Conservation (phyloP, 2,329 filamentous ascomycete genomes). For the Endoconidiophora polonica region DNA sequence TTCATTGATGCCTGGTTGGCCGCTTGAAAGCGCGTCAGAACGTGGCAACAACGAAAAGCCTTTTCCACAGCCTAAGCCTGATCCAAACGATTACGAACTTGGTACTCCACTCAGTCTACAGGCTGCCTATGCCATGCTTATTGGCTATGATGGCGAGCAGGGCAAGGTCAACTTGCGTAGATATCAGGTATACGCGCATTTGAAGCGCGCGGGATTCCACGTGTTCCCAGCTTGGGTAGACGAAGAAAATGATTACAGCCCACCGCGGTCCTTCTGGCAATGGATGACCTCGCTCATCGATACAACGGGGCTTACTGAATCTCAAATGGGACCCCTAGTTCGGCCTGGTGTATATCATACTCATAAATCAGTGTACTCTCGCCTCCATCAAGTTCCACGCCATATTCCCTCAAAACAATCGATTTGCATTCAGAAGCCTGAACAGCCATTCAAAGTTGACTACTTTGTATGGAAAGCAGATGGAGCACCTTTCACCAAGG, state of each 20-base stretch:
- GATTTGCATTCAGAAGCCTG: constrained; percentile 15
- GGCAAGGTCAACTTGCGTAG: constrained; percentile 54
- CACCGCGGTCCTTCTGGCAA: constrained; percentile 26
- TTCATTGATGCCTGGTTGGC: constrained; percentile 26
- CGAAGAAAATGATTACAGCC: constrained; percentile 13
- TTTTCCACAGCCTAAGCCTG: constrained; percentile 15
- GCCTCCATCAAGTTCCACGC: constrained; percentile 55
- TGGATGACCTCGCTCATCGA: constrained; percentile 36
- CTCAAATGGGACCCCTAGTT: constrained; percentile 37
- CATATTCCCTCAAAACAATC: constrained; percentile 35
- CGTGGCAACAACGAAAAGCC: constrained; percentile 16
- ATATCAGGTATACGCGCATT: constrained; percentile 73
- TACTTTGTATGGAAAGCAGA: constrained; percentile 65
- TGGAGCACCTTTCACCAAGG: constrained; percentile 54
- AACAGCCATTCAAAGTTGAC: constrained; percentile 51
- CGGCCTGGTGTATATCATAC: constrained; percentile 47
- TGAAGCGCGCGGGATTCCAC: constrained; percentile 70
- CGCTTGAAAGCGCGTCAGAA: constrained; percentile 14
- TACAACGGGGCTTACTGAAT: constrained; percentile 13
- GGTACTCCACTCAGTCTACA: constrained; percentile 81
- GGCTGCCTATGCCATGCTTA: constrained; percentile 71
- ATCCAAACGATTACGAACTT: constrained; percentile 32
- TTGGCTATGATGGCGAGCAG: constrained; percentile 49
- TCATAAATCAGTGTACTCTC: constrained; percentile 56
- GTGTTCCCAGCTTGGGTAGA: constrained; percentile 48